Evolutionary conservation across 495 filamentous ascomycete species (phyloP).

Genomic region (Talaromyces wortmannii): DNA sequence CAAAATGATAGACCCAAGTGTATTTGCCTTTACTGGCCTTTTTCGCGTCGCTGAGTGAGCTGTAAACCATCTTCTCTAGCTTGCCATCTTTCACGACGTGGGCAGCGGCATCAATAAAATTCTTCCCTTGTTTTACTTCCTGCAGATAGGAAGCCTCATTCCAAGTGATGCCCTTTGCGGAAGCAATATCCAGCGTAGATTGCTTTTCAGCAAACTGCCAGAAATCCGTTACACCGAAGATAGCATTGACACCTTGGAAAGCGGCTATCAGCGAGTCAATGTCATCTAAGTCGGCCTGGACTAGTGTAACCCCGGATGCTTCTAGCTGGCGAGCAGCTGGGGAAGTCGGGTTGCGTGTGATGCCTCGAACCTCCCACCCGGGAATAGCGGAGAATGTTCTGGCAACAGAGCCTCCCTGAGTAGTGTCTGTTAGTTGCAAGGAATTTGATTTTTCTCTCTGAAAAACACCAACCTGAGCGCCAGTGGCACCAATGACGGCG

Average conservation of each 20-base stretch:
- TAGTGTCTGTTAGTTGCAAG: too few species aligned
- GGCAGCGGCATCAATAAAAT: slow-evolving; percentile 42
- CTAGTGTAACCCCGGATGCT: slow-evolving; percentile 40
- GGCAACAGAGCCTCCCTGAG: too few species aligned
- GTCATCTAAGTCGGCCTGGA: slow-evolving; percentile 34
- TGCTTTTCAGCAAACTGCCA: slow-evolving; percentile 18
- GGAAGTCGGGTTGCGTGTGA: slow-evolving; percentile 29
- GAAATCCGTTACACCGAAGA: slow-evolving; percentile 48
- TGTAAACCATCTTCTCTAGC: slow-evolving; percentile 34
- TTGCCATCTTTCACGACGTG: slow-evolving; percentile 13
- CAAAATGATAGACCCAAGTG: slow-evolving; percentile 31
- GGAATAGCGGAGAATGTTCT: too few species aligned
- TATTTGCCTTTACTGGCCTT: slow-evolving; percentile 27
- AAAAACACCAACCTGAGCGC: too few species aligned
- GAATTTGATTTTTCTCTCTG: too few species aligned
- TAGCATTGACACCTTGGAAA: slow-evolving; percentile 35
- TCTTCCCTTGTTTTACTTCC: slow-evolving; percentile 37
- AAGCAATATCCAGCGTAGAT: slow-evolving; percentile 9
- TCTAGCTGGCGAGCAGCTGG: slow-evolving; percentile 20
- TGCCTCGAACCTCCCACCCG: slow-evolving; percentile 13
- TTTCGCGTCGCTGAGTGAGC: slow-evolving; percentile 19
- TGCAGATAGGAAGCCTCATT: slow-evolving; percentile 33
- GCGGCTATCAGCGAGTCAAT: slow-evolving; percentile 29
- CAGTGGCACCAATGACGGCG: too few species aligned
- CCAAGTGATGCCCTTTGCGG: slow-evolving; percentile 12